A percentile compares a stretch with the other conserved stretches of the same genome.
Evolutionary conservation across 2,329 filamentous ascomycete species (phyloP).

Genomic region (Aspergillus chevalieri): DNA sequence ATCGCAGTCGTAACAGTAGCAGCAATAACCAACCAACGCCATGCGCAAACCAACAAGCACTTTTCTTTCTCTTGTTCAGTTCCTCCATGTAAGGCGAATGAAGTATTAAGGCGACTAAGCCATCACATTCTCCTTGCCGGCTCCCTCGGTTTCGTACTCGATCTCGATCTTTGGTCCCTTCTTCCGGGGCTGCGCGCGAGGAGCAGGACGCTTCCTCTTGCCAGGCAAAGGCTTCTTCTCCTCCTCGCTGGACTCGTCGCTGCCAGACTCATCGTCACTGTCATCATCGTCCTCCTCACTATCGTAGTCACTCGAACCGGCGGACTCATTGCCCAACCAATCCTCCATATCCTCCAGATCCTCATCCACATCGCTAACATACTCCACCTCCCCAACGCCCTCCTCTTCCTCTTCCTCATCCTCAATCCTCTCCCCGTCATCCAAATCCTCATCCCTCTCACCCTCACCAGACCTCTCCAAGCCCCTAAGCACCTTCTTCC

Average conservation of each 20-base stretch:
- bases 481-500: conserved; percentile 92
- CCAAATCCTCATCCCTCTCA: conserved; percentile 75
- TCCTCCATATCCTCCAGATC: conserved; percentile 94
- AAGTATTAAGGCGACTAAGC: conserved; percentile 11
- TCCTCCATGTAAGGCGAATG: no score
- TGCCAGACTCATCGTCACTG: conserved; percentile 54
- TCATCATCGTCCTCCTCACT: conserved; percentile 49
- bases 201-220: conserved; percentile 53
- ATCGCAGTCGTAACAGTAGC: conserved; percentile 16
- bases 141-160: conserved; percentile 69
- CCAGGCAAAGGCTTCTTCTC: conserved; percentile 40
- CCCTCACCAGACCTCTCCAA: conserved; percentile 84
- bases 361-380: conserved; percentile 82
- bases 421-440: conserved; percentile 76
- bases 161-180: conserved; percentile 64
- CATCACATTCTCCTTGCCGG: conserved; percentile 46
- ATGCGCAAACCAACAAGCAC: conserved; percentile 16
- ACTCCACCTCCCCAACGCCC: conserved; percentile 72
- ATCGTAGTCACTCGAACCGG: conserved; percentile 42
- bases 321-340: conserved; percentile 73
- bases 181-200: conserved; percentile 52
- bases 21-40: conserved; percentile 25
- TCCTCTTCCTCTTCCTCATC: conserved; percentile 67
- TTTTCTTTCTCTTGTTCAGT: conserved; percentile 14
- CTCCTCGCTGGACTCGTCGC: conserved; percentile 40